Evolutionary conservation across 495 filamentous ascomycete species (phyloP).

Genomic region (Xanthoparmelia taractica): DNA sequence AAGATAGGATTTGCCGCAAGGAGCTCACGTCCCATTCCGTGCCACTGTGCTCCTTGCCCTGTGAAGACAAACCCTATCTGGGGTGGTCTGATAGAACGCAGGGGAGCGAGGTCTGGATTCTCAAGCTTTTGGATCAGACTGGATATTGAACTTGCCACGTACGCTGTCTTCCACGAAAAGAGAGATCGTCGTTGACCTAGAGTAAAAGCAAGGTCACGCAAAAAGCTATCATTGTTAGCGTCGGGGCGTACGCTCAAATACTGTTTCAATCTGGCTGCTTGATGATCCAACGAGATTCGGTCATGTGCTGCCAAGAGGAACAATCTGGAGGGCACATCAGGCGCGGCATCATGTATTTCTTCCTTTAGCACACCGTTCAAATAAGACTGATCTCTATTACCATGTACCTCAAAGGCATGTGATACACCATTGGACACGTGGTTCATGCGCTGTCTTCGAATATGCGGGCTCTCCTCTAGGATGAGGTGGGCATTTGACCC

Average conservation of each 20-base stretch:
- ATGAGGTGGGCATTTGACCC: conserved; percentile 51
- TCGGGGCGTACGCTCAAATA: background rate
- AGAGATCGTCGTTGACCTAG: background rate
- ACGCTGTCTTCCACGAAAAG: background rate
- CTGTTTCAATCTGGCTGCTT: background rate
- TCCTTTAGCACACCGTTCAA: background rate
- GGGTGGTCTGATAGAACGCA: background rate
- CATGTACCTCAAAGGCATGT: no score
- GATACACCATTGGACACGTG: background rate
- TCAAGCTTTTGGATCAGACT: background rate
- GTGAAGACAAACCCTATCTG: conserved; percentile 13
- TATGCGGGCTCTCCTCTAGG: conserved; percentile 29
- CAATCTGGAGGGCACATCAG: background rate
- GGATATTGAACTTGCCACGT: background rate
- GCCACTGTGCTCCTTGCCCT: conserved; percentile 47
- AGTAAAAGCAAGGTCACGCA: background rate
- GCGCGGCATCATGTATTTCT: background rate
- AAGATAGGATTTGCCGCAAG: background rate
- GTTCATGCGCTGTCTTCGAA: background rate
- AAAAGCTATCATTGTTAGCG: background rate
- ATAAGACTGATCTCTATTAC: background rate
- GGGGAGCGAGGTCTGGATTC: background rate
- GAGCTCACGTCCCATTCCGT: conserved; percentile 44
- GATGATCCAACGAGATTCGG: background rate
- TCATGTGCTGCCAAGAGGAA: conserved; percentile 2